These are phyloP conservation scores for Fusarium succisae DNA, from an alignment of 2,329 filamentous ascomycete species.

Conservation along the genomic window DNA sequence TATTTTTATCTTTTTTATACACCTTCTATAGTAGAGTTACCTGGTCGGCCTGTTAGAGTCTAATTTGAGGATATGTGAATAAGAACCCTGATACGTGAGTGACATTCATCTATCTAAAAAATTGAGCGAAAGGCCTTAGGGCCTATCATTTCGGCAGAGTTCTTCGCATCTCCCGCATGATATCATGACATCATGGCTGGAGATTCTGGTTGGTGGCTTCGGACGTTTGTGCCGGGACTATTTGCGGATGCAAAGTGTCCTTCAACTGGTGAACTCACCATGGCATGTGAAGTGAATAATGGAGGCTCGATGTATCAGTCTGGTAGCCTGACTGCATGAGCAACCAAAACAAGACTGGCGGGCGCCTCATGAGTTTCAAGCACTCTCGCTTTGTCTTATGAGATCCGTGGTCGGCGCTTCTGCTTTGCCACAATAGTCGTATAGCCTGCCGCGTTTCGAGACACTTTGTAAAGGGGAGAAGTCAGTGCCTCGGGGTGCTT, in stretches of 20 bases:
- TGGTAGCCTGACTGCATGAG: background rate
- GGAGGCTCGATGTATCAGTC: background rate
- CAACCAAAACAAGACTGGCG: background rate
- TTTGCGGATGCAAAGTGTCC: no score
- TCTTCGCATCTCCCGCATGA: background rate
- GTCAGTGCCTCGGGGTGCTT: background rate
- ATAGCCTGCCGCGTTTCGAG: background rate
- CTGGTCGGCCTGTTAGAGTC: background rate
- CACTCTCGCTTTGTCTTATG: background rate
- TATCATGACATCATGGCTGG: background rate
- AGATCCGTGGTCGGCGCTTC: background rate
- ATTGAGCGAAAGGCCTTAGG: background rate
- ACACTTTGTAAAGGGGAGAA: background rate
- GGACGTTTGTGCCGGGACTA: background rate
- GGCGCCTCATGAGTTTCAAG: background rate
- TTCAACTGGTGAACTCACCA: no score
- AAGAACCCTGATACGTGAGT: background rate
- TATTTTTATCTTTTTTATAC: constrained; percentile 37
- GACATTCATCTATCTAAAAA: background rate
- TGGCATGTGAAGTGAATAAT: background rate
- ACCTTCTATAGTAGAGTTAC: constrained; percentile 2
- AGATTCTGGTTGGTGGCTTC: background rate
- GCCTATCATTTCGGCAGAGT: background rate
- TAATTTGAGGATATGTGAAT: background rate
- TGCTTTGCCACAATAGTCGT: background rate